Evolutionary conservation across 768 basidiomycete genomes (phyloP), one percentile per base, ranked within the genome.

Genomic region (Crucibulum laeve): DNA sequence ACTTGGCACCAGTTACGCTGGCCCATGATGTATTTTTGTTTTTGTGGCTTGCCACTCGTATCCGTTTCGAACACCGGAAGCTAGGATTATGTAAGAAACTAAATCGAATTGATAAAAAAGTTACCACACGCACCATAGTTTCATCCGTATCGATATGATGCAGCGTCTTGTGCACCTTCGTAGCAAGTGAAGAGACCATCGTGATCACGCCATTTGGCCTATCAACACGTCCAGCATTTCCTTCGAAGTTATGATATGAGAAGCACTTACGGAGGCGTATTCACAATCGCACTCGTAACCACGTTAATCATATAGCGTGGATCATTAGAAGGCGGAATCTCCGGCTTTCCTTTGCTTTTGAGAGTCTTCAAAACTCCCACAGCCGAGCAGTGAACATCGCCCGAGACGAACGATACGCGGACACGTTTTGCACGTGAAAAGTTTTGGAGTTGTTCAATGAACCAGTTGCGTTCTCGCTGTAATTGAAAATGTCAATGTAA

Each of bases 221-320:
- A 25, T 64, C 68, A 43, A 41, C 25, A 36, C 24, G n/a, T 24
- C 42, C n/a, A 48, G 13, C 15, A 43, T 21, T 17, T 37, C 37
- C 6, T 40, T 17, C 14, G n/a, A 5, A 25, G 44, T 15, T 15
- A 22, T 43, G 26, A 34, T 24, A 10, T 32, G 35, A 15, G 25
- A 4, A 47, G 5, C 7, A 70, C 87, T 58, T 57, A 85, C 86
- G 95, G 93, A 4, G 76, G 76, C 0, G 95, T 96, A 58, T 96
- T 95, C 38, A 99, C 95, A 50, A 99, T 98, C 11, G 95, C 95
- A 84, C 90, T 91, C 4, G 88, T 81, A 6, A 91, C 77, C 25
- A 93, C 67, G 52, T 95, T 94, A 37, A 94, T 59, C 93, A 98
- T 97, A 62, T 90, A 96, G 35, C 91, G 79, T 57, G 80, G 68